Conservation (phyloP, 192 early-diverging fungal genomes). For the Coemansia sp. region DNA sequence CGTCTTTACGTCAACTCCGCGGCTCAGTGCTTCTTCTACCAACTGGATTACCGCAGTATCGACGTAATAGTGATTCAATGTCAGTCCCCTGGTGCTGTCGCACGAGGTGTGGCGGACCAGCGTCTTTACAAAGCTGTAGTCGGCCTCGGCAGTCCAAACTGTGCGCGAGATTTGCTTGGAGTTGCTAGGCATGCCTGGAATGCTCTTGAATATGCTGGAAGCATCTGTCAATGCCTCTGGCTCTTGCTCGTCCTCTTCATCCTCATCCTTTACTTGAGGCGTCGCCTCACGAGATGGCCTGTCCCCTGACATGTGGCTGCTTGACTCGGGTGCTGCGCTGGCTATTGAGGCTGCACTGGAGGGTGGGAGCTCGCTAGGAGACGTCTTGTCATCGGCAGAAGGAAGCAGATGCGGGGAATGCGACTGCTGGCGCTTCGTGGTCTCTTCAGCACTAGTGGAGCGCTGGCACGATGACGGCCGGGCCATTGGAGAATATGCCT, state of each 20-base stretch:
- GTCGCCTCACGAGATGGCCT: too few relatives aligned
- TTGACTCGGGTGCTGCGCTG: background rate
- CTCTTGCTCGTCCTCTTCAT: too few relatives aligned
- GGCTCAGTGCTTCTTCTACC: slow-evolving; percentile 4
- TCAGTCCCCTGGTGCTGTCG: slow-evolving; percentile 11
- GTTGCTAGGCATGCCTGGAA: too few relatives aligned
- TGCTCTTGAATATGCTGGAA: too few relatives aligned
- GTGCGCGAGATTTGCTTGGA: background rate
- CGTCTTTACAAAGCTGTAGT: slow-evolving; percentile 18
- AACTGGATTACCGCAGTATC: slow-evolving; percentile 19
- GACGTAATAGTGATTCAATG: slow-evolving; percentile 17
- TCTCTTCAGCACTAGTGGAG: background rate
- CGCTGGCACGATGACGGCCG: background rate
- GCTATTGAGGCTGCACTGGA: too few relatives aligned
- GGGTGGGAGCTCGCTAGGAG: too few relatives aligned
- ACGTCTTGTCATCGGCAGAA: too few relatives aligned
- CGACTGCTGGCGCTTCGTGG: too few relatives aligned
- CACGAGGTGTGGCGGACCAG: slow-evolving; percentile 20
- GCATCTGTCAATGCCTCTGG: background rate
- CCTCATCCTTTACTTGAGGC: too few relatives aligned
- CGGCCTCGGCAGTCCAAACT: slow-evolving; percentile 7
- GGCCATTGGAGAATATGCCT: background rate
- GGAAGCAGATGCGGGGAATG: too few relatives aligned
- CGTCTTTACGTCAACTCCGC: background rate
- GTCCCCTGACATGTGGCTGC: too few relatives aligned